Evolutionary conservation across 2,329 filamentous ascomycete species (phyloP), one percentile per base, ranked within the genome.

Genomic region (Cytospora paraplurivora): DNA sequence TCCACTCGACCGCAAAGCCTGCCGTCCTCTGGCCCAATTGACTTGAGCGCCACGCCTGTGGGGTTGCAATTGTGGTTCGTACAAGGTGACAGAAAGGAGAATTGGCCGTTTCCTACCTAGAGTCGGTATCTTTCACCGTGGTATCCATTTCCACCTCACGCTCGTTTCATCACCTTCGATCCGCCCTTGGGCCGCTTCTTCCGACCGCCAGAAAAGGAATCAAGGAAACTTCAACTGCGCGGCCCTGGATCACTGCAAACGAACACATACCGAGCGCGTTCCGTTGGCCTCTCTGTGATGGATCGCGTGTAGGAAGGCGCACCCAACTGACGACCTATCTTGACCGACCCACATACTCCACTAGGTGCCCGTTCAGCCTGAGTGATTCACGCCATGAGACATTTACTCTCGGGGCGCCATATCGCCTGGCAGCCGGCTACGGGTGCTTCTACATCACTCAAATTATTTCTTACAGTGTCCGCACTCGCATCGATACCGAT

Each of bases 351-450:
- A 38, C 54, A 33, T 35, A 32, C 32, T 21, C 34, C 27, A 32
- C 32, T 38, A 37, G 33, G 10, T 35, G 58, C 56, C 59, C 27
- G 41, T 37, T 41, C 47, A 56, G 49, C 51, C 2, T 55, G 60
- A 63, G 62, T 66, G 64, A 60, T 56, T 64, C 60, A 53, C 69
- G 75, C 72, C 71, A 86, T 85, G 83, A 79, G 79, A 77, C 75
- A 80, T 73, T 73, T 77, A 69, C 76, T 76, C 66, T 72, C 75
- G 71, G 75, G 74, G 75, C 76, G 78, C 74, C 73, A 72, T 68
- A 75, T 76, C 71, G 73, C 76, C 73, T 76, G 76, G 72, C 72
- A 74, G 67, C 72, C 70, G 59, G 60, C 38, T 15, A 55, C 47
- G 17, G 33, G 51, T 32, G 34, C 71, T 71, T 62, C 69, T 65